Conservation (phyloP, 164 flowering plant species). For the Dillenia turbinata region DNA sequence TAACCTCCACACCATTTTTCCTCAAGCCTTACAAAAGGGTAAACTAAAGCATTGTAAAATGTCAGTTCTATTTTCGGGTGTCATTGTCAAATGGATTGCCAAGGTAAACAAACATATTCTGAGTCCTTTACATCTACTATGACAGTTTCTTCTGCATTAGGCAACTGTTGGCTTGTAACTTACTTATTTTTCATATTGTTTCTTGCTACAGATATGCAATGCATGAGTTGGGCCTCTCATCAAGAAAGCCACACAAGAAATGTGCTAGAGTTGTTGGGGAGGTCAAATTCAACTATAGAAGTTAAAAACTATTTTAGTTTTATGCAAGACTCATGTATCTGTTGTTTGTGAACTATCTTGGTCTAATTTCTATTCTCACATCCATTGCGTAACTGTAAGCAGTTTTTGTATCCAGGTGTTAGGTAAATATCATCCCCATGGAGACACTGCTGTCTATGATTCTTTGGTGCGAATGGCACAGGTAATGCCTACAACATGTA, state of each 20-base stretch:
- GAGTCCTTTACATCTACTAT: no score
- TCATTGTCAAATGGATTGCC: no score
- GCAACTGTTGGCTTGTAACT: slow-evolving; percentile 41
- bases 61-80: no score
- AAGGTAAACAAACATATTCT: no score
- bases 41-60: no score
- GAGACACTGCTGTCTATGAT: slow-evolving; percentile 94
- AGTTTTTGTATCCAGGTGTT: slow-evolving; percentile 51
- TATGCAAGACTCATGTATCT: neutral
- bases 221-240: slow-evolving; percentile 95
- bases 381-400: neutral
- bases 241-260: slow-evolving; percentile 86
- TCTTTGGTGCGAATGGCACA: slow-evolving; percentile 97
- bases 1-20: no score
- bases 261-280: slow-evolving; percentile 99
- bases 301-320: neutral
- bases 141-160: no score
- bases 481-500: slow-evolving; percentile 29
- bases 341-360: neutral
- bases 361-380: neutral
- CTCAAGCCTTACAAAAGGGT: no score
- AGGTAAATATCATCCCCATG: slow-evolving; percentile 98
- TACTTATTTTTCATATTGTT: neutral
- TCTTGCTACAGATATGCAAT: slow-evolving; percentile 69
- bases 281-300: slow-evolving; percentile 29